Base-by-base conservation (phyloP, 495 filamentous ascomycete genomes). In the Entonaema liquescens region DNA sequence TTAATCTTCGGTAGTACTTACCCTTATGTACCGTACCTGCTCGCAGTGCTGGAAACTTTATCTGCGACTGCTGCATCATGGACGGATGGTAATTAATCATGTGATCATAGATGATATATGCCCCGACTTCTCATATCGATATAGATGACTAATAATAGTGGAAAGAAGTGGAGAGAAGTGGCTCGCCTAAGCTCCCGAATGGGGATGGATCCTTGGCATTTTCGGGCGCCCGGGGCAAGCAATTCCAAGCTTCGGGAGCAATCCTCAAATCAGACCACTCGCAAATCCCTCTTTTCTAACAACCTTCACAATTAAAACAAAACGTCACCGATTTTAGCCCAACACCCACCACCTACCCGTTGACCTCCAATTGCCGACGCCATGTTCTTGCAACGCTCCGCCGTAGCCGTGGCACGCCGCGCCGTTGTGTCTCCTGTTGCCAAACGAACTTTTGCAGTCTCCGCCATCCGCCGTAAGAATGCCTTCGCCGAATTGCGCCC, bases 361-460 rank as follows among this genome's bases (percentile, higher is more conserved):
- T 52, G 42, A 52, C 42, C 58, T 50, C 66, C 65, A 66, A 66
- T 59, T 66, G 56, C 56, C 70, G 55, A 60, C 82, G 85, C 82
- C 83, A 95, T 95, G 92, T 92, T 95, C 82, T 83, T 95, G 78
- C 90, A 92, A 83, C 92, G 93, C 80, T 88, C 92, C 72, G 91
- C 88, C 75, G 79, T 92, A 73, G 86, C 88, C 76, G 85, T 90
- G 71, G 90, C 88, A 65, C 87, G 91, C 81, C 92, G 92, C 76
- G 88, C 88, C 62, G 88, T 88, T 70, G 81, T 86, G 76, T 80
- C 85, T 70, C 87, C 89, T 73, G 71, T 86, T 68, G 83, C 85
- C 74, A 79, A 80, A 66, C 89, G 89, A 78, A 84, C 79, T 77
- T 86, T 91, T 76, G 77, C 87, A 55, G 85, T 81, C 74, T 83